Evolutionary conservation across 129 eudicot genomes (phyloP), one percentile per base, ranked within the genome.

Genomic region (Escallonia herrerae): DNA sequence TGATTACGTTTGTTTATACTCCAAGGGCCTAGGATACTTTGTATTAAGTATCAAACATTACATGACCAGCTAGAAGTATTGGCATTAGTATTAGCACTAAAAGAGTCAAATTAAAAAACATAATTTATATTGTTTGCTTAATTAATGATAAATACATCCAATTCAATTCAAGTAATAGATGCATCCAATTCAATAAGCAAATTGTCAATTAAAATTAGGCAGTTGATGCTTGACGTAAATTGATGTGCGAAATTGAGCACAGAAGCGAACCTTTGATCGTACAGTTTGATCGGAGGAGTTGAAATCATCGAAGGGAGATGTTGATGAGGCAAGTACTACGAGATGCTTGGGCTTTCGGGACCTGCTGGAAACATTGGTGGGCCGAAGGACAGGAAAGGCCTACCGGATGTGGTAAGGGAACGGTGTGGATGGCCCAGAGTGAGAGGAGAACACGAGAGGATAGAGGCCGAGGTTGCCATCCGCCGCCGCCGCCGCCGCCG

Each of bases 201-300:
- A 0, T 3, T 5, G n/a, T 22, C 8, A 62, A 62, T 44, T 6
- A 39, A 65, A 5, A 11, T 15, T 15, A 0, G 3, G 10, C 5
- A 15, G 8, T 8, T 8, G 8, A 22, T 22, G 33, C 33, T 0
- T 7, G 50, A 61, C 60, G 37, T 22, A 8, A 64, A 70, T 58
- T 40, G 15, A 56, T 66, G 5, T 33, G n/a, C 11, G n/a, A 2
- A 37, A 66, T 41, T 6, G 63, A 49, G 42, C 1, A 65, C 12
- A 59, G 37, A 42, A 62, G 62, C 49, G 60, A 39, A 91, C 97
- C 95, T 91, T 81, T n/a, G 96, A 78, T 74, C 76, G 76, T 8
- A 86, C 78, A 64, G 76, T 81, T 3, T 70, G 73, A 50, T 73
- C 63, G 6, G 49, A 59, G 3, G 74, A 69, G 40, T 44, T 50